These are phyloP conservation scores for Allantophomopsis cytisporea DNA, from an alignment of 2,329 filamentous ascomycete species.

Conservation along the genomic window DNA sequence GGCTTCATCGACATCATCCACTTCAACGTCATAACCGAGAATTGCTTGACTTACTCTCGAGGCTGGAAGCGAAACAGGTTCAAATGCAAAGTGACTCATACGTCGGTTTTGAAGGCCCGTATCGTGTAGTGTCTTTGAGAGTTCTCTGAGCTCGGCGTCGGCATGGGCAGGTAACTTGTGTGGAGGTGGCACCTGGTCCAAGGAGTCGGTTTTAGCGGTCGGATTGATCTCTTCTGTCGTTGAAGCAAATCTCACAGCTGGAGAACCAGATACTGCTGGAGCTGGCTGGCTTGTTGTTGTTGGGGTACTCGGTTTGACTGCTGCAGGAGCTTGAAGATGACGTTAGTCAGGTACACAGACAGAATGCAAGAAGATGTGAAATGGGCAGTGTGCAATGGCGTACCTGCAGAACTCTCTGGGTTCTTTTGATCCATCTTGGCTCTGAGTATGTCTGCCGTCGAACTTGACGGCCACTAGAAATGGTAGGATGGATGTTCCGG, in stretches of 20 bases:
- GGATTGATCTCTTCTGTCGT: constrained; percentile 57
- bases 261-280: constrained; percentile 15
- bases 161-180: constrained; percentile 7
- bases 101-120: constrained; percentile 69
- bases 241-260: constrained; percentile 59
- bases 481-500: too few species aligned
- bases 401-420: constrained; percentile 1
- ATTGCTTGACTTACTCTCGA: constrained; percentile 52
- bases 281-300: neutral
- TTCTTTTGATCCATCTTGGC: neutral
- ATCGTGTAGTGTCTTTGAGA: constrained; percentile 61
- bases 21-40: too few species aligned
- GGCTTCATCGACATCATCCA: too few species aligned
- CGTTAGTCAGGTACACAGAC: neutral
- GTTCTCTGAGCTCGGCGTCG: constrained; percentile 14
- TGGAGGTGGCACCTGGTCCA: constrained; percentile 12
- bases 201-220: constrained; percentile 18
- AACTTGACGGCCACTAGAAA: too few species aligned
- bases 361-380: neutral
- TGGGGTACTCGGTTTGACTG: neutral
- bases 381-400: neutral
- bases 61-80: constrained; percentile 76
- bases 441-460: neutral
- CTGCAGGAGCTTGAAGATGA: neutral
- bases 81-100: constrained; percentile 78